Evolutionary conservation across 441 rosid genomes (phyloP).

Genomic region (Arabidopsis lyrata): DNA sequence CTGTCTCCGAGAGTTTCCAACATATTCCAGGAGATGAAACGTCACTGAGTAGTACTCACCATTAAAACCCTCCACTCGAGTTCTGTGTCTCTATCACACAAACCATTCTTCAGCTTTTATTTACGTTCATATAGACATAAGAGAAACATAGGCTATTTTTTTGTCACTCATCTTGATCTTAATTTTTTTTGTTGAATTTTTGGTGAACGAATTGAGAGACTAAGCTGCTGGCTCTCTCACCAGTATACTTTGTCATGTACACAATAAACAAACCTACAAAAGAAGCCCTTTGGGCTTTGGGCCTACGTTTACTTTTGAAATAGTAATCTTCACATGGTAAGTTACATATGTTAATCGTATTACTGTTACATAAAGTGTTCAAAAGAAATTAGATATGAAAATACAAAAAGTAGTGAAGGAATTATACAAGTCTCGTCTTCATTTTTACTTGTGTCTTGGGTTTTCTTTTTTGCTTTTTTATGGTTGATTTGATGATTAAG

Average conservation of each 20-base stretch:
- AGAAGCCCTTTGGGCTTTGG: slow-evolving; percentile 21
- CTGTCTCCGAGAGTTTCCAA: slow-evolving; percentile 74
- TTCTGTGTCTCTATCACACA: slow-evolving; percentile 24
- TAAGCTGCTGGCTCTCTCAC: slow-evolving; percentile 15
- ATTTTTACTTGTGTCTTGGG: slow-evolving; percentile 19
- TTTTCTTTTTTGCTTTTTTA: neutral
- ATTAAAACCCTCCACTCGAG: slow-evolving; percentile 30
- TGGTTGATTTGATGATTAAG: slow-evolving; percentile 22
- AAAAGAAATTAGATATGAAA: neutral
- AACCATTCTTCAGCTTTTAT: slow-evolving; percentile 32
- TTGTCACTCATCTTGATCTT: slow-evolving; percentile 3
- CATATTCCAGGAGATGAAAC: slow-evolving; percentile 79
- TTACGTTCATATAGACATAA: slow-evolving; percentile 26
- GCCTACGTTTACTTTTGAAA: slow-evolving; percentile 25
- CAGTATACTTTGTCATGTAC: slow-evolving; percentile 30
- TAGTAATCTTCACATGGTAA: slow-evolving; percentile 12
- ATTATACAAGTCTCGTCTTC: slow-evolving; percentile 15
- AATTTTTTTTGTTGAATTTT: neutral
- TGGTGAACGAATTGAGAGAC: slow-evolving; percentile 30
- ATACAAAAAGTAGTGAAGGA: slow-evolving; percentile 5
- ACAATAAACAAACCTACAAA: slow-evolving; percentile 41
- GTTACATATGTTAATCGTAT: neutral
- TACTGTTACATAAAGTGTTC: slow-evolving; percentile 4
- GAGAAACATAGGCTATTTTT: slow-evolving; percentile 41
- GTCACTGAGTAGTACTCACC: slow-evolving; percentile 59